Conservation (phyloP, 164 flowering plant species). For the Nelumbo lutea region DNA sequence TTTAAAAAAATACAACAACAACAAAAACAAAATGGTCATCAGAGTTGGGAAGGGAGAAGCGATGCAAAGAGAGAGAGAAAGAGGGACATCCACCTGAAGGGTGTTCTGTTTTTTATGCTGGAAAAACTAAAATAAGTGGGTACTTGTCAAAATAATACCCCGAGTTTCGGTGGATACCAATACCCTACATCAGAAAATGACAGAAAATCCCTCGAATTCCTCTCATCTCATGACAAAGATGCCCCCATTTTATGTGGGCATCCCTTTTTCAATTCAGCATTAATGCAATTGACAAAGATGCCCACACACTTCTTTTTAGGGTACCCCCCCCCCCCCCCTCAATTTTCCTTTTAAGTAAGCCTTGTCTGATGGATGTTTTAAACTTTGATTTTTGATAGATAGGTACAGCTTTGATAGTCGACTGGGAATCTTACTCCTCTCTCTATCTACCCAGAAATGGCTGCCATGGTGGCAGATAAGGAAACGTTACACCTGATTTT, state of each 20-base stretch:
- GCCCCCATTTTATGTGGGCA: neutral
- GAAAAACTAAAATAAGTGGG: slow-evolving; percentile 3
- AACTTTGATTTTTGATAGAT: too few relatives aligned
- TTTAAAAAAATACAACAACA: too few relatives aligned
- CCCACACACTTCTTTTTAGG: too few relatives aligned
- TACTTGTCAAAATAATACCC: slow-evolving; percentile 6
- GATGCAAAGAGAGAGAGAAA: neutral
- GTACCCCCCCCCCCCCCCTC: too few relatives aligned
- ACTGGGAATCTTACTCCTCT: too few relatives aligned
- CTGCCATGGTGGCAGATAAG: too few relatives aligned
- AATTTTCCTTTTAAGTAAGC: too few relatives aligned
- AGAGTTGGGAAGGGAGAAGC: neutral
- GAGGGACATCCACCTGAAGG: neutral
- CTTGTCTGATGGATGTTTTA: too few relatives aligned
- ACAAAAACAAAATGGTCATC: neutral
- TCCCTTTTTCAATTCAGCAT: neutral
- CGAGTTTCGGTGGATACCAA: neutral
- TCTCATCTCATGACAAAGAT: neutral
- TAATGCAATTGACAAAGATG: too few relatives aligned
- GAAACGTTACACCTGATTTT: too few relatives aligned
- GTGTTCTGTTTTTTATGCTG: neutral
- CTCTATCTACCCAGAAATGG: too few relatives aligned
- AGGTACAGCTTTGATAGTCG: too few relatives aligned
- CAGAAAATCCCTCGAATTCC: neutral
- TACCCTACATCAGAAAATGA: neutral